A percentile compares a stretch with the other conserved stretches of the same genome.
Evolutionary conservation across 2,329 filamentous ascomycete species (phyloP).

Genomic region (Proliferodiscus dingleyae): DNA sequence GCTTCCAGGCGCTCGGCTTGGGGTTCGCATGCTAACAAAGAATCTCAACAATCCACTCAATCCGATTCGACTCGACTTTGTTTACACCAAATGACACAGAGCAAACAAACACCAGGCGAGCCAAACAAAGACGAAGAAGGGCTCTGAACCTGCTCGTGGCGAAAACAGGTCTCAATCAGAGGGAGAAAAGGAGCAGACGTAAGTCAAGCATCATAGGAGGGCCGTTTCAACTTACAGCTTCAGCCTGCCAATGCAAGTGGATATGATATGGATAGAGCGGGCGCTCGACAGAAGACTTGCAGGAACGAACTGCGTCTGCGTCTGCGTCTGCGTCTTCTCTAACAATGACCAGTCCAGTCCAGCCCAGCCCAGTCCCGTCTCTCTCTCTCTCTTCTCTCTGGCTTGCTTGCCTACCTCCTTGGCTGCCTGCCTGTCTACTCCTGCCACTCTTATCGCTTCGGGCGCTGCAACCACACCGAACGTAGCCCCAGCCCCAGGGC

Average conservation of each 20-base stretch:
- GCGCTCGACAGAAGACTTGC: conserved; percentile 23
- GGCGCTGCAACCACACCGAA: conserved; percentile 20
- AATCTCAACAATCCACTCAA: conserved; percentile 17
- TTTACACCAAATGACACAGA: neutral
- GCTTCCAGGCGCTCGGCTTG: conserved; percentile 10
- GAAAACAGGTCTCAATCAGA: conserved; percentile 4
- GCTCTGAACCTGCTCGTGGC: conserved; percentile 15
- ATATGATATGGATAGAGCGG: conserved; percentile 21
- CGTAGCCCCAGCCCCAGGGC: conserved; percentile 1
- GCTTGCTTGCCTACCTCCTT: neutral
- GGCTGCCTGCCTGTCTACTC: neutral
- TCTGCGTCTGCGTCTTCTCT: neutral
- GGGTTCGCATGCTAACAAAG: conserved; percentile 22
- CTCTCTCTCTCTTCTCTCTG: neutral
- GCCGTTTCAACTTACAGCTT: conserved; percentile 24
- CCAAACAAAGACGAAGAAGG: too few relatives aligned
- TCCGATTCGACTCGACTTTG: conserved; percentile 7
- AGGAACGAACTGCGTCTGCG: conserved; percentile 20
- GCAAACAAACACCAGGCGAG: too few relatives aligned
- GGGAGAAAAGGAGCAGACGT: neutral
- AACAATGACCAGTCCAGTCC: too few relatives aligned
- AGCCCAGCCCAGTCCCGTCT: neutral
- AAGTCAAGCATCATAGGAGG: conserved; percentile 8
- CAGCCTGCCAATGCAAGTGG: conserved; percentile 15
- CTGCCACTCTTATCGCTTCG: conserved; percentile 16